Conservation (phyloP, 768 basidiomycete species). For the Tephrocybe rancida region DNA sequence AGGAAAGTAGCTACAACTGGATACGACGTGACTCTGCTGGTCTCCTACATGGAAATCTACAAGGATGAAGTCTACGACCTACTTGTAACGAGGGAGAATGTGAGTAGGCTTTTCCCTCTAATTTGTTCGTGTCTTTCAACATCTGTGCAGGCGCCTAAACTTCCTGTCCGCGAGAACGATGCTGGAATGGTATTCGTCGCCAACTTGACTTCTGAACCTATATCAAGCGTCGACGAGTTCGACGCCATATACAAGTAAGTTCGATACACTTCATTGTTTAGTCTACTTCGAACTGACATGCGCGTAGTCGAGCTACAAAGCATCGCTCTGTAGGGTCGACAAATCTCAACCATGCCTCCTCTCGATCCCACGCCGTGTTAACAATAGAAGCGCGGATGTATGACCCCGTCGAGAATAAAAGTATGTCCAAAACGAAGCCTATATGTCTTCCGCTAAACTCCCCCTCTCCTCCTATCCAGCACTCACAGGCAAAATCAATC, state of each 20-base stretch:
- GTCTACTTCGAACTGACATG: neutral
- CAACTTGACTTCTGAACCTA: conserved; percentile 45
- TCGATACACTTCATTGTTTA: neutral
- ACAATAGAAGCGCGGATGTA: conserved; percentile 68
- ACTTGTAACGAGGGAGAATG: conserved; percentile 70
- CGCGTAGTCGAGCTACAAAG: conserved; percentile 62
- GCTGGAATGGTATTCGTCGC: conserved; percentile 57
- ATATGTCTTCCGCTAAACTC: conserved; percentile 1
- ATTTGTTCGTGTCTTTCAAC: conserved; percentile 1
- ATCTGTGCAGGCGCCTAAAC: conserved; percentile 44
- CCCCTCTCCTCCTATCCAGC: conserved; percentile 37
- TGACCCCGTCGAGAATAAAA: conserved; percentile 53
- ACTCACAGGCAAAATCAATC: conserved; percentile 75
- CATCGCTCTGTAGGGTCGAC: conserved; percentile 87
- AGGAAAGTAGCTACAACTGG: conserved; percentile 40
- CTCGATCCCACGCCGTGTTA: conserved; percentile 87
- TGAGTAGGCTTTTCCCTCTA: conserved; percentile 30
- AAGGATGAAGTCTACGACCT: conserved; percentile 92
- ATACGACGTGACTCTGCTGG: conserved; percentile 47
- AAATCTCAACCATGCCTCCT: conserved; percentile 81
- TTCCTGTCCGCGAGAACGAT: conserved; percentile 57
- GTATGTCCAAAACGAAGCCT: conserved; percentile 46
- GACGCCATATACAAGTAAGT: conserved; percentile 47
- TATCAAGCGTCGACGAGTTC: conserved; percentile 45
- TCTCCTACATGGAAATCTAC: conserved; percentile 91